These are phyloP conservation scores for Curvularia eragrostidis DNA, from an alignment of 2,329 filamentous ascomycete genomes.

Conservation along the genomic window DNA sequence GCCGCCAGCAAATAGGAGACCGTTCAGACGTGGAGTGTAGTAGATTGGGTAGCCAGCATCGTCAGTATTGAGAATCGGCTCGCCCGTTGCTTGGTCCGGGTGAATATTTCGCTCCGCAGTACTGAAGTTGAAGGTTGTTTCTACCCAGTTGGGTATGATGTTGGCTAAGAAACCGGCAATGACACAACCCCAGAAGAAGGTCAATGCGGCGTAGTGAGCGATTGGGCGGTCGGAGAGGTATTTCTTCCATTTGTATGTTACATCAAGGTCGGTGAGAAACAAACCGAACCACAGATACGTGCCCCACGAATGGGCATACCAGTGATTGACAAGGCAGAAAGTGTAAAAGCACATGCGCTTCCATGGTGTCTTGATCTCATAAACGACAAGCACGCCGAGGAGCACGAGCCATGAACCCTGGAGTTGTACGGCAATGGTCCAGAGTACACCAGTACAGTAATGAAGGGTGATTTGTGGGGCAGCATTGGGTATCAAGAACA, in stretches of 20 bases:
- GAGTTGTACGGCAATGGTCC: conserved; percentile 59
- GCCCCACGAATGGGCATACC: conserved; percentile 58
- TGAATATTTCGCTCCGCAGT: conserved; percentile 54
- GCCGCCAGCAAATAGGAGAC: conserved; percentile 51
- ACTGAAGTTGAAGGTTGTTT: conserved; percentile 46
- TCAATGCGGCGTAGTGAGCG: conserved; percentile 49
- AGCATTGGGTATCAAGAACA: conserved; percentile 57
- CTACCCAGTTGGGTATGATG: conserved; percentile 46
- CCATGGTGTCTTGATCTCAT: conserved; percentile 55
- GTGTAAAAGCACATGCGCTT: conserved; percentile 57
- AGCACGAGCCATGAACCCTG: conserved; percentile 57
- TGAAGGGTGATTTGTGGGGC: conserved; percentile 57
- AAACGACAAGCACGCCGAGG: conserved; percentile 53
- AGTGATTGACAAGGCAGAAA: conserved; percentile 54
- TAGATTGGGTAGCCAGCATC: conserved; percentile 53
- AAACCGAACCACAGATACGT: conserved; percentile 56
- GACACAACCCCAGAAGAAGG: conserved; percentile 40
- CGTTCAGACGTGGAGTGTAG: conserved; percentile 54
- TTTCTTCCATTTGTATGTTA: conserved; percentile 55
- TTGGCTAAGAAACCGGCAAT: conserved; percentile 47
- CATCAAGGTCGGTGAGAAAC: conserved; percentile 55
- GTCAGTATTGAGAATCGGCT: conserved; percentile 45
- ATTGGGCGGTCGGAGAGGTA: conserved; percentile 47
- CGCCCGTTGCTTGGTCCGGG: conserved; percentile 51
- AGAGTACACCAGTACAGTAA: conserved; percentile 59